Evolutionary conservation across 108 stramenopile genomes (phyloP), one percentile per base, ranked within the genome.

Genomic region (Parmales sp.): DNA sequence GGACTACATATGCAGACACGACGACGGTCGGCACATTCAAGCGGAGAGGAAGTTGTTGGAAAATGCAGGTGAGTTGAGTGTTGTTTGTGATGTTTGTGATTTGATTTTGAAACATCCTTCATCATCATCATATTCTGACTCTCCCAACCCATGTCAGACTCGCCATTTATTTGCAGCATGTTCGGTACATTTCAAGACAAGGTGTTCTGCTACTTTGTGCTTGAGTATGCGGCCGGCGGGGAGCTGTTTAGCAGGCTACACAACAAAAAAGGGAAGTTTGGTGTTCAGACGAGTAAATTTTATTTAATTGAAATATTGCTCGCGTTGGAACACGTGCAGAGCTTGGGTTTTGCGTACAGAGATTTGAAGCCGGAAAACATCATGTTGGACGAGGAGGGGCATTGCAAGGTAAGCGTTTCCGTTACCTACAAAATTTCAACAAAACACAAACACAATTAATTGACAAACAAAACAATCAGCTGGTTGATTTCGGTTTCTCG

Each of bases 341-440:
- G 31, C 34, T 26, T 48, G 37, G 79, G 77, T 44, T 70, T 83
- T 65, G 78, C 79, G 51, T 85, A 83, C 66, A 65, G 84, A 6
- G 84, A 85, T 66, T 67, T 85, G 1, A 85, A 85, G 74, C 84
- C 84, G 0, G 84, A 85, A 69, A 85, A 85, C 68, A 26, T 85
- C 36, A 65, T 85, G 37, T 74, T 85, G 20, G 83, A 82, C 46
- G 29, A 70, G 39, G 51, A 50, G 9, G 80, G 80, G 11, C 74
- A 71, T 51, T 37, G 73, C 39, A 76, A 73, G n/a, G n/a, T n/a
- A n/a, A n/a, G 18, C n/a, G n/a, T n/a, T n/a, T n/a, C n/a, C n/a
- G n/a, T n/a, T n/a, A n/a, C n/a, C n/a, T n/a, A n/a, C n/a, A n/a
- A n/a, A n/a, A n/a, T n/a, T n/a, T n/a, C n/a, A n/a, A n/a, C n/a